Evolutionary conservation across 768 basidiomycete genomes (phyloP).

Genomic region (Lactifluus rugatus): DNA sequence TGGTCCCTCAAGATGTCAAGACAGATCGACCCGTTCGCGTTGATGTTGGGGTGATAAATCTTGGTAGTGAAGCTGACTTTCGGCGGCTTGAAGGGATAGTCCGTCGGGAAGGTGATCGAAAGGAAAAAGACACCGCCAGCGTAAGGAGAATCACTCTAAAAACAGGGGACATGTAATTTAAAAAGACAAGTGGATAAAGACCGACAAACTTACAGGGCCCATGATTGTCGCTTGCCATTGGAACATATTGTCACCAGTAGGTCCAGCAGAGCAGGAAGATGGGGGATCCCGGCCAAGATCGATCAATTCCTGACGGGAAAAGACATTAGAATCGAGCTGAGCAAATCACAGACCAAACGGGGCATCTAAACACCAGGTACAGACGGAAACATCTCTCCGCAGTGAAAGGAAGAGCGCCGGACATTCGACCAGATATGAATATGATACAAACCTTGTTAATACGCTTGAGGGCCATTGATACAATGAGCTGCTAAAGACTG

Average conservation of each 20-base stretch:
- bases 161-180: conserved; percentile 22
- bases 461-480: conserved; percentile 90
- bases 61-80: conserved; percentile 99
- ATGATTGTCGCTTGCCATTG: conserved; percentile 99
- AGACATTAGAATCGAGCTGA: not conserved
- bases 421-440: conserved; percentile 9
- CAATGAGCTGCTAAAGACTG: conserved; percentile 5
- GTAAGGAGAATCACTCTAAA: conserved; percentile 92
- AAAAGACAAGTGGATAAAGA: not conserved
- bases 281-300: conserved; percentile 99
- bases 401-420: not conserved
- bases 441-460: conserved; percentile 82
- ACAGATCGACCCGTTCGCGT: conserved; percentile 98
- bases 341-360: not conserved
- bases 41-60: conserved; percentile 99
- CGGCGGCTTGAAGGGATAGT: conserved; percentile 99
- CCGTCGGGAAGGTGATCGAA: conserved; percentile 86
- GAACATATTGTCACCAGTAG: conserved; percentile 97
- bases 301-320: conserved; percentile 75
- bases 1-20: conserved; percentile 97
- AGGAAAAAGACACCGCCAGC: conserved; percentile 99
- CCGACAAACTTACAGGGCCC: conserved; percentile 77
- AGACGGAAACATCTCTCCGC: not conserved
- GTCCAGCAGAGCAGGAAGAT: conserved; percentile 98
- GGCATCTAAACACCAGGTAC: not conserved